Evolutionary conservation across 805 yeast species (phyloP).

Genomic region (Cyberlindnera maritima): DNA sequence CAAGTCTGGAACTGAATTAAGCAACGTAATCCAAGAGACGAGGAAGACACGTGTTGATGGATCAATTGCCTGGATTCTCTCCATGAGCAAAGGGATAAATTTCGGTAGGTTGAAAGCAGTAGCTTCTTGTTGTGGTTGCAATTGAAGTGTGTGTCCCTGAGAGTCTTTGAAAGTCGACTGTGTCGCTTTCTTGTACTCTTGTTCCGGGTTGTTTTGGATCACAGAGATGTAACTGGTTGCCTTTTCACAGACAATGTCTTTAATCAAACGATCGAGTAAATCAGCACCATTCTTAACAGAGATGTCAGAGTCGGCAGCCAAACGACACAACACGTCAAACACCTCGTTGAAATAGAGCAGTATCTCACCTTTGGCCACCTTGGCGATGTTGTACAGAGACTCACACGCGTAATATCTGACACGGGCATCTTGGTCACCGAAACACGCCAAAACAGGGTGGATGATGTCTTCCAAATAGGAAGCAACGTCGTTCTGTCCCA

Average conservation of each 20-base stretch:
- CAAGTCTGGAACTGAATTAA: constrained; percentile 89
- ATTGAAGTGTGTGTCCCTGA: constrained; percentile 57
- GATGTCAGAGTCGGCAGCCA: constrained; percentile 87
- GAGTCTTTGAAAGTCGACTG: constrained; percentile 44
- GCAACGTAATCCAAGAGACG: constrained; percentile 90
- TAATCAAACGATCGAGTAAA: constrained; percentile 80
- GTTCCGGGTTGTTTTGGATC: constrained; percentile 49
- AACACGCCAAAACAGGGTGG: constrained; percentile 92
- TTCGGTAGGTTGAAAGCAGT: constrained; percentile 80
- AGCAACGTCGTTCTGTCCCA: constrained; percentile 83
- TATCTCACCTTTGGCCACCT: constrained; percentile 94
- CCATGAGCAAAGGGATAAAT: constrained; percentile 88
- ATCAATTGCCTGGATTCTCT: constrained; percentile 86
- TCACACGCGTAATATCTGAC: constrained; percentile 98
- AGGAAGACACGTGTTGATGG: constrained; percentile 90
- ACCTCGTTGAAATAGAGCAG: constrained; percentile 89
- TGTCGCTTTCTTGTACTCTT: constrained; percentile 35
- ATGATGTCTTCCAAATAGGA: constrained; percentile 78
- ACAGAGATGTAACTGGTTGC: constrained; percentile 84
- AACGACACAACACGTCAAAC: constrained; percentile 85
- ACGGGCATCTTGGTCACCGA: constrained; percentile 96
- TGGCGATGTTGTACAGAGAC: constrained; percentile 90
- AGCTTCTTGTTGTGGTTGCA: constrained; percentile 56
- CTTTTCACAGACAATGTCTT: constrained; percentile 93
- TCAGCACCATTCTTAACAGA: constrained; percentile 96